Evolutionary conservation across 2,329 filamentous ascomycete species (phyloP).

Genomic region (Pyrenophora seminiperda): DNA sequence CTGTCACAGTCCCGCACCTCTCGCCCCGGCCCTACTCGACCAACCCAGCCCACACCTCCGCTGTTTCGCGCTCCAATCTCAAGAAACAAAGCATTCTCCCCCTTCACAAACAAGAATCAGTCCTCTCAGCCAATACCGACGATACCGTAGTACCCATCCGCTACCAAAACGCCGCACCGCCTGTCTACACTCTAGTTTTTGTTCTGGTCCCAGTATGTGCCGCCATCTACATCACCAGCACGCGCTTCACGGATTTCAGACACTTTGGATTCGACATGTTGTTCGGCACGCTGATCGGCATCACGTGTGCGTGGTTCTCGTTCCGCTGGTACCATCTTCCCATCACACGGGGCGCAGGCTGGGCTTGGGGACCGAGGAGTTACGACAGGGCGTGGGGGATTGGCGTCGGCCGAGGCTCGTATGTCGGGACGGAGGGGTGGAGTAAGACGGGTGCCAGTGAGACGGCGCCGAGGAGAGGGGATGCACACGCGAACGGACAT

Average conservation of each 20-base stretch:
- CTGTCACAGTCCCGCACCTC: slow-evolving; percentile 73
- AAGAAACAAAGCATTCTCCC: slow-evolving; percentile 29
- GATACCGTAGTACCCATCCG: slow-evolving; percentile 61
- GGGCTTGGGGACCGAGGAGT: slow-evolving; percentile 84
- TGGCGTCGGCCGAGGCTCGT: slow-evolving; percentile 62
- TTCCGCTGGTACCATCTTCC: slow-evolving; percentile 89
- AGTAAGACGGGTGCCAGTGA: slow-evolving; percentile 20
- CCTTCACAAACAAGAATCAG: slow-evolving; percentile 32
- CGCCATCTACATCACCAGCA: slow-evolving; percentile 81
- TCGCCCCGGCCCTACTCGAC: slow-evolving; percentile 55
- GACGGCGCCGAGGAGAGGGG: slow-evolving; percentile 9
- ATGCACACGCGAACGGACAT: slow-evolving; percentile 7
- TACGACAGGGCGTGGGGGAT: slow-evolving; percentile 77
- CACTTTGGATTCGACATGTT: slow-evolving; percentile 94
- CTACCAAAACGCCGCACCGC: slow-evolving; percentile 79
- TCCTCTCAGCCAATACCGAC: slow-evolving; percentile 27
- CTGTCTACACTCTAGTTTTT: slow-evolving; percentile 75
- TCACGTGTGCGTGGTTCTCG: slow-evolving; percentile 70
- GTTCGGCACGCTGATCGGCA: slow-evolving; percentile 80
- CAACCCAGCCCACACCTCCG: slow-evolving; percentile 57
- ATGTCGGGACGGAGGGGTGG: slow-evolving; percentile 57
- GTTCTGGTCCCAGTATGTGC: slow-evolving; percentile 72
- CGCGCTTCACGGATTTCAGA: slow-evolving; percentile 84
- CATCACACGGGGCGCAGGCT: slow-evolving; percentile 77
- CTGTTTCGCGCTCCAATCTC: slow-evolving; percentile 47